Evolutionary conservation across 148 eudicot genomes (phyloP), one percentile per base, ranked within the genome.

Genomic region (Silene uniflora): DNA sequence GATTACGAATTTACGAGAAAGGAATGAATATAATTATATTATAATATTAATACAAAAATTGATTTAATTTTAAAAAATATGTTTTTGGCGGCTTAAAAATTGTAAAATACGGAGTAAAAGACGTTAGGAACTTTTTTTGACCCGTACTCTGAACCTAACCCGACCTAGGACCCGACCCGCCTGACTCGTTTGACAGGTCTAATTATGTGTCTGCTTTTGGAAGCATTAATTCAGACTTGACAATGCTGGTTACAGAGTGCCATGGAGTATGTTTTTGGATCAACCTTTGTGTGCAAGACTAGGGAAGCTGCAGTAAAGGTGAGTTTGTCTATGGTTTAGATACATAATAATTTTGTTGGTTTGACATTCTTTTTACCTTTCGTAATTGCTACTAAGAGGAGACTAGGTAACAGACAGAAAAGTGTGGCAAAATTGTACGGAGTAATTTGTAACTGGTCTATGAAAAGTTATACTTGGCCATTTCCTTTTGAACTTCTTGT

Each of bases 181-280:
- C 35, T 5, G 5, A 32, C 2, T 5, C 35, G 35, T 32, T 32
- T 32, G 35, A 32, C 35, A 32, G 0, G 35, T 32, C 35, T 32
- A 32, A 32, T 63, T 79, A 27, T 59, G 59, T 46, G 22, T 46
- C 60, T 68, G 56, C 19, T 47, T 66, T 62, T 66, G 21, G 67
- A 18, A 56, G 61, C 71, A 25, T 61, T 60, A 35, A 25, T 46
- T 65, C 2, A 65, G 62, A 70, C 11, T 18, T 59, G 18, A 67
- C 44, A 25, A 61, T 73, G 58, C 54, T 58, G 74, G 23, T 76
- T 87, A 79, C 90, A 95, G 99, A 88, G 84, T 78, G 99, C 99
- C n/a, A 95, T 95, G 99, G 99, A 92, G 81, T 95, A 83, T 74
- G 91, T 95, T 62, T 95, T 95, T 87, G 99, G 99, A 69, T 87